These are phyloP conservation scores for Calocera cornea DNA, from an alignment of 768 basidiomycete species.

Conservation along the genomic window DNA sequence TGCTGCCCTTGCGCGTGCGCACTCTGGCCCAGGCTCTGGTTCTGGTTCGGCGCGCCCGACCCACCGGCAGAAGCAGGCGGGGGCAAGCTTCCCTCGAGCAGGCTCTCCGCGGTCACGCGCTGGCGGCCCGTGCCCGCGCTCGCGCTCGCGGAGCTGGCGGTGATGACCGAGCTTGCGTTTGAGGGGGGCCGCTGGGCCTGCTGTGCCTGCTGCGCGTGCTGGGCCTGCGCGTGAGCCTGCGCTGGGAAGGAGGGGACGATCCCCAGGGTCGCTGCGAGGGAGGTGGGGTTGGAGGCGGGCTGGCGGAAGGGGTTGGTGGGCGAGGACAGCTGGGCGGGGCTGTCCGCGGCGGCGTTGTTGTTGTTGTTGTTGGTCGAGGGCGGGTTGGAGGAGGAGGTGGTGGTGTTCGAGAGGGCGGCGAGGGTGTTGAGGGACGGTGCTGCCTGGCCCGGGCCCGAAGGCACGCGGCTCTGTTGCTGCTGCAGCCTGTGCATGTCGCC, in stretches of 20 bases:
- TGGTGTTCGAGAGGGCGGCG: no score
- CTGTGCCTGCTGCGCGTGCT: neutral
- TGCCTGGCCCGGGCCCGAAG: no score
- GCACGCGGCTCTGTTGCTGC: no score
- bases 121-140: neutral
- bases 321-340: neutral
- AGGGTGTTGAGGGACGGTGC: no score
- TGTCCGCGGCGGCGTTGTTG: neutral
- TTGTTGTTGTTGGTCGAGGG: neutral
- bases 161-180: neutral
- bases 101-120: neutral
- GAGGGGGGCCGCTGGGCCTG: neutral
- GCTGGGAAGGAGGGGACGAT: neutral
- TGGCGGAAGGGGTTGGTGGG: slow-evolving; percentile 1
- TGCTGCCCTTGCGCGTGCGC: no score
- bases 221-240: no score
- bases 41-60: neutral
- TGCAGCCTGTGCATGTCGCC: no score
- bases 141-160: neutral
- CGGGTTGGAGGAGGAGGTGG: neutral
- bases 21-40: no score
- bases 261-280: neutral
- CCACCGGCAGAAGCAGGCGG: neutral
- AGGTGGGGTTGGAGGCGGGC: neutral
- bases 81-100: neutral